phyloP scores from a whole-genome alignment of 331 rosid species.

The Phaseolus coccineus region DNA sequence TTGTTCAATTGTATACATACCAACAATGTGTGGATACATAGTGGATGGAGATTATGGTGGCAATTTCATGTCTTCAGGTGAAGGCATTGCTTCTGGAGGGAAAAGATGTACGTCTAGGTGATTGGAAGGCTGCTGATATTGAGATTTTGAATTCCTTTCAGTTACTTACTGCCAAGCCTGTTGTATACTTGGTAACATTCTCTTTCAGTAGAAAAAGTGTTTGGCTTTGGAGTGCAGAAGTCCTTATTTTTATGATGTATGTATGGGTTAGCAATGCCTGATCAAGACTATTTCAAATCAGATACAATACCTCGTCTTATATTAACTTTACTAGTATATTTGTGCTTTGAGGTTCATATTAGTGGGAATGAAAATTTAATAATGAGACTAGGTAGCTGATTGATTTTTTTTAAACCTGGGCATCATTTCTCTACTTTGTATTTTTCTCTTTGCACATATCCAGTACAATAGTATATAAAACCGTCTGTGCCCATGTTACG shows the following conservation, averaged over 20 bases:
- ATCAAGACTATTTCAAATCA: background rate
- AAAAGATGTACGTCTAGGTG: slow-evolving; percentile 94
- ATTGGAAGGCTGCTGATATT: slow-evolving; percentile 93
- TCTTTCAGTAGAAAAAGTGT: slow-evolving; percentile 13
- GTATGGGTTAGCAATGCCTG: background rate
- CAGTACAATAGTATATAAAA: background rate
- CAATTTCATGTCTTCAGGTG: slow-evolving; percentile 62
- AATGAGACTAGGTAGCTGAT: background rate
- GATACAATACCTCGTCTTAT: slow-evolving; percentile 18
- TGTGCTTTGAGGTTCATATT: slow-evolving; percentile 16
- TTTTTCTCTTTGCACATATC: background rate
- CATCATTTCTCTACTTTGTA: background rate
- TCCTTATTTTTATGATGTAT: background rate
- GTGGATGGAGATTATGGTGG: slow-evolving; percentile 22
- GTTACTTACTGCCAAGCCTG: slow-evolving; percentile 96
- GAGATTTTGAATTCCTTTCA: slow-evolving; percentile 93
- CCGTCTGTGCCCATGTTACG: background rate
- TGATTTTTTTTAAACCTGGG: background rate
- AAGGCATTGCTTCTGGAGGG: slow-evolving; percentile 78
- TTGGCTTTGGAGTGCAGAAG: background rate
- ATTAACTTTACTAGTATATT: background rate
- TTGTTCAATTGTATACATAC: slow-evolving; percentile 2
- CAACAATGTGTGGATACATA: slow-evolving; percentile 22
- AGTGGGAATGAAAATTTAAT: slow-evolving; percentile 15
- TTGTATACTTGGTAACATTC: slow-evolving; percentile 84